These are phyloP conservation scores for Plenodomus tracheiphilus DNA, from an alignment of 2,329 filamentous ascomycete species.

Conservation along the genomic window DNA sequence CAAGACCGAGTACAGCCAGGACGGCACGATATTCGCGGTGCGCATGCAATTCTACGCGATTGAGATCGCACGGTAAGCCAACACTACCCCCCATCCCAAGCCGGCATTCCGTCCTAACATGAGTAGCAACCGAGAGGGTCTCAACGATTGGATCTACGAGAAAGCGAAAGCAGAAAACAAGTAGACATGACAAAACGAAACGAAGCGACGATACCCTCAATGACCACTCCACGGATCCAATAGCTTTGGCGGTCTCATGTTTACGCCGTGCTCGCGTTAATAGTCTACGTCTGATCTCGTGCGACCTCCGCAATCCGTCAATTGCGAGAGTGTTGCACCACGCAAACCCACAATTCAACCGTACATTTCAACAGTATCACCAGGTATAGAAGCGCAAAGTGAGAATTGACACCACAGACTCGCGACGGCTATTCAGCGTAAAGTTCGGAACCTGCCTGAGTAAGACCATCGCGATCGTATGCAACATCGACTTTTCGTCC, in stretches of 20 bases:
- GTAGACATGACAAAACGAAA: constrained; percentile 12
- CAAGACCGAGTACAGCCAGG: constrained; percentile 81
- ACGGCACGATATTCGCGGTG: constrained; percentile 87
- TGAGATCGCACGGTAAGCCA: constrained; percentile 68
- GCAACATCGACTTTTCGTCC: neutral
- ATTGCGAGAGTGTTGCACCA: no score
- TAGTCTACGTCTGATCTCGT: neutral
- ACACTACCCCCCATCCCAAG: neutral
- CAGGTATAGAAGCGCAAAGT: no score
- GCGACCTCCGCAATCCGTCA: no score
- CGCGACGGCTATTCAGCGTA: neutral
- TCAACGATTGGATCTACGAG: constrained; percentile 98
- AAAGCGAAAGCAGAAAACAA: constrained; percentile 60
- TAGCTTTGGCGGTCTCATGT: neutral
- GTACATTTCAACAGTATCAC: no score
- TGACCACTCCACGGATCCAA: neutral
- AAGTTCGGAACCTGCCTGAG: neutral
- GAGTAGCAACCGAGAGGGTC: constrained; percentile 73
- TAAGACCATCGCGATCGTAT: neutral
- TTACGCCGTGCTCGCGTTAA: neutral
- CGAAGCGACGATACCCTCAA: neutral
- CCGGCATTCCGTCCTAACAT: constrained; percentile 18
- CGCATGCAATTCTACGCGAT: constrained; percentile 84
- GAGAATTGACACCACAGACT: no score
- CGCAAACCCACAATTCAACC: no score